These are phyloP conservation scores for Sonneratia alba DNA, from an alignment of 345 rosid genomes.

Conservation along the genomic window DNA sequence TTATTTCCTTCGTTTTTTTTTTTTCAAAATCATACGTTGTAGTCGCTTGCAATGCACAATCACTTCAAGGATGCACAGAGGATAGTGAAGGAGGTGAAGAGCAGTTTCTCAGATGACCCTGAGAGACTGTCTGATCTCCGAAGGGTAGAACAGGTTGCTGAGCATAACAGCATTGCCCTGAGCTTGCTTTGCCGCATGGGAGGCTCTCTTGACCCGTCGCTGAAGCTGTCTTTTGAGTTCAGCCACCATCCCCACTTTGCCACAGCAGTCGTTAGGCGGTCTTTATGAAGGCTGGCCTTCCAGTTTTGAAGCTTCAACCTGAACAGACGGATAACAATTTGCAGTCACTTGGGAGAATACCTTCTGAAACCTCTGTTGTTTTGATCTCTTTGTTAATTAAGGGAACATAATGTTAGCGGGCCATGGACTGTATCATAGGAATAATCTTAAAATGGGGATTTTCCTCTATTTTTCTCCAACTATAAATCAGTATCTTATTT, in stretches of 20 bases:
- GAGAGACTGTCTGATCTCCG: constrained; percentile 64
- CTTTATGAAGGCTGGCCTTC: constrained; percentile 25
- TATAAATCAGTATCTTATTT: no score
- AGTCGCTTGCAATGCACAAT: constrained; percentile 57
- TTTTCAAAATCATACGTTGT: background rate
- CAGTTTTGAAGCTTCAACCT: background rate
- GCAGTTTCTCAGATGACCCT: constrained; percentile 55
- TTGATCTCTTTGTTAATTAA: background rate
- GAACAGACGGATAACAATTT: background rate
- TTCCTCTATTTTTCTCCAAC: no score
- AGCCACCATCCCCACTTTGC: constrained; percentile 83
- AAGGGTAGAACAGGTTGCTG: constrained; percentile 83
- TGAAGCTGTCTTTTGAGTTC: constrained; percentile 85
- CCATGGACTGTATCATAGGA: no score
- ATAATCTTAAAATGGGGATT: no score
- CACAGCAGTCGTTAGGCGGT: constrained; percentile 77
- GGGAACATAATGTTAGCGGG: no score
- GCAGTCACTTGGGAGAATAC: background rate
- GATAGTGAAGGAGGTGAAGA: constrained; percentile 72
- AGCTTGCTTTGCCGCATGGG: constrained; percentile 51
- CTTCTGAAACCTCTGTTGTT: background rate
- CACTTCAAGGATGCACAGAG: constrained; percentile 86
- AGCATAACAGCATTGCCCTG: constrained; percentile 72
- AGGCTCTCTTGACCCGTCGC: constrained; percentile 58
- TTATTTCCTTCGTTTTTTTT: background rate